Evolutionary conservation across 2,329 filamentous ascomycete genomes (phyloP), one percentile per base, ranked within the genome.

Genomic region (Hypomyces rosellus): DNA sequence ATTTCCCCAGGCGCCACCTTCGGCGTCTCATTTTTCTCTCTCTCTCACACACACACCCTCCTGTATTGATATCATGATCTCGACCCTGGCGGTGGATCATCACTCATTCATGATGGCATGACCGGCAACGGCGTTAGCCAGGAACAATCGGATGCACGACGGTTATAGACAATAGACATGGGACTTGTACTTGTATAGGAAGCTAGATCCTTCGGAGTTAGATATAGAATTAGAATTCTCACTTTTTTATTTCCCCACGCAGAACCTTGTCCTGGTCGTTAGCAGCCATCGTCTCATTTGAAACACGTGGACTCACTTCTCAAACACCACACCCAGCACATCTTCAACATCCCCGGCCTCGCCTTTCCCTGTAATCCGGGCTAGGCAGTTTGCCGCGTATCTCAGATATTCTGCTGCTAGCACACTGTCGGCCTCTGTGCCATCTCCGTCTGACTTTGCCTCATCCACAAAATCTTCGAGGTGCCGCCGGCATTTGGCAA

Each of bases 291-390:
- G 34, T 3, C 2, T 20, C 4, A 30, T 20, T 7, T 13, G 41
- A 33, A 20, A 33, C 34, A 50, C 12, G 37, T 20, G 16, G 9
- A 80, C 81, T 75, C 72, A 95, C 88, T 95, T 97, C 68, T 97
- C 92, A 71, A 99, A 99, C 4, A 99, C 91, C 18, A 99, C 91
- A 0, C 93, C 93, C 41, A 99, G 71, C 7, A 99, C 89, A 64
- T 97, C 93, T 65, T 99, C 92, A 14, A 97, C 89, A 67, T 97
- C 92, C 2, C 90, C 88, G 38, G 80, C 81, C 60, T 90, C 88
- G 1, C 90, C 91, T 49, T 82, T 82, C 1, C 93, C 93, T 1
- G 90, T 97, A 60, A 97, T 95, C 51, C 84, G 82, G 2, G 89
- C 86, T n/a, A 96, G 74, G 55, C 82, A 85, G 47, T 85, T 81